A percentile compares a stretch with the other conserved stretches of the same genome.
These are phyloP conservation scores for Citrullus mucosospermus DNA, from an alignment of 306 rosid species.

Conservation along the genomic window DNA sequence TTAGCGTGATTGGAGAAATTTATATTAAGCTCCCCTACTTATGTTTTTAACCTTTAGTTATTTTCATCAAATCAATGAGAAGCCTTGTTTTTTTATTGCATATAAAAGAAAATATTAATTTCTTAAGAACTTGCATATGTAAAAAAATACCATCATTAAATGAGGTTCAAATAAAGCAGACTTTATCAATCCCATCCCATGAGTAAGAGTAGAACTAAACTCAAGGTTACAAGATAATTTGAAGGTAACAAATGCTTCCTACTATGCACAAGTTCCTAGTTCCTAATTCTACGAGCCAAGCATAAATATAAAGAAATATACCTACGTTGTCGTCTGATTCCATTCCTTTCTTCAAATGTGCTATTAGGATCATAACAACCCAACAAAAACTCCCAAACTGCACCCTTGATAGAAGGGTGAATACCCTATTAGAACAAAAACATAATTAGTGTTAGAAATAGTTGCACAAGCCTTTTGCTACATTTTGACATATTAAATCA, in stretches of 20 bases:
- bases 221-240: neutral
- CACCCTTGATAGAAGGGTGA: slow-evolving; percentile 90
- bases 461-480: neutral
- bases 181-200: neutral
- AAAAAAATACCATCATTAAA: neutral
- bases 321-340: slow-evolving; percentile 62
- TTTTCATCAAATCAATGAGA: neutral
- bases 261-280: neutral
- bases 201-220: neutral
- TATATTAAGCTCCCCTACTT: neutral
- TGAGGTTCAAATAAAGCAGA: neutral
- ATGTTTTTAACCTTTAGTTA: neutral
- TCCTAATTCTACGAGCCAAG: neutral
- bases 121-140: neutral
- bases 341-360: slow-evolving; percentile 64
- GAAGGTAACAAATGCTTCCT: neutral
- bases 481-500: neutral
- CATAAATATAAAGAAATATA: slow-evolving; percentile 17
- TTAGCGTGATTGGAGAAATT: neutral
- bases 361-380: slow-evolving; percentile 88
- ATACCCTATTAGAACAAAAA: slow-evolving; percentile 46
- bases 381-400: slow-evolving; percentile 89
- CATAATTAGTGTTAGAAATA: neutral
- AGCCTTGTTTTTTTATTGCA: neutral
- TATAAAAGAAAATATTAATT: neutral